Evolutionary conservation across 2,329 filamentous ascomycete genomes (phyloP), one percentile per base, ranked within the genome.

Genomic region (Scleromitrula shiraiana): DNA sequence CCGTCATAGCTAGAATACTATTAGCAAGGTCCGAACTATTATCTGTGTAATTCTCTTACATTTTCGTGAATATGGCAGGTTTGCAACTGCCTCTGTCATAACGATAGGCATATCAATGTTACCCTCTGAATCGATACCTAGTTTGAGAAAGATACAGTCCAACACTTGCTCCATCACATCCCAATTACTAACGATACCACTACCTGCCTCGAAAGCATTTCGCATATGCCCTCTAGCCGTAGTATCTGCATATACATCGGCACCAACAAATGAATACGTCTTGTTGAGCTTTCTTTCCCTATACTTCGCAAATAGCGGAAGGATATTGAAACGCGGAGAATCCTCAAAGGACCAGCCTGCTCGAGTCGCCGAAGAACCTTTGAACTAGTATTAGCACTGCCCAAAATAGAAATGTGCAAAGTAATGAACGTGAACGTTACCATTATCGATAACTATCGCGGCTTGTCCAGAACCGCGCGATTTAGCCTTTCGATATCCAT

Each of bases 381-480:
- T 39, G 17, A 38, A 41, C 15, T 14, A 19, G 8, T 50, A 26
- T 60, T 49, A 61, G 54, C 26, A 27, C 15, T 12, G 10, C 9
- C n/a, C 22, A 47, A 35, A n/a, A 20, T 41, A 30, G 36, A 58
- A 51, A 3, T 40, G 23, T 22, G 44, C 26, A 52, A 42, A 36
- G 27, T 36, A 30, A 38, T 33, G 39, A 17, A 23, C n/a, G 17
- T 12, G 15, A 30, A 23, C 37, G 19, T 44, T 70, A 94, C 90
- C 93, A 84, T 96, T 96, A 71, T 98, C 93, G 63, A 98, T 97
- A 53, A 98, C 87, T 62, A 98, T 96, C 42, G 89, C 88, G 43
- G 82, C 85, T 38, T 72, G 70, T 50, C 71, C 75, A 14, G 74
- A 66, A 17, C 75, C 69, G 19, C 63, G 65, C 49, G 77, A 69